A percentile compares a stretch with the other conserved stretches of the same genome.
These are phyloP conservation scores for Marchantia paleacea DNA, from an alignment of 225 moss, liverwort and hornwort species.

Conservation along the genomic window DNA sequence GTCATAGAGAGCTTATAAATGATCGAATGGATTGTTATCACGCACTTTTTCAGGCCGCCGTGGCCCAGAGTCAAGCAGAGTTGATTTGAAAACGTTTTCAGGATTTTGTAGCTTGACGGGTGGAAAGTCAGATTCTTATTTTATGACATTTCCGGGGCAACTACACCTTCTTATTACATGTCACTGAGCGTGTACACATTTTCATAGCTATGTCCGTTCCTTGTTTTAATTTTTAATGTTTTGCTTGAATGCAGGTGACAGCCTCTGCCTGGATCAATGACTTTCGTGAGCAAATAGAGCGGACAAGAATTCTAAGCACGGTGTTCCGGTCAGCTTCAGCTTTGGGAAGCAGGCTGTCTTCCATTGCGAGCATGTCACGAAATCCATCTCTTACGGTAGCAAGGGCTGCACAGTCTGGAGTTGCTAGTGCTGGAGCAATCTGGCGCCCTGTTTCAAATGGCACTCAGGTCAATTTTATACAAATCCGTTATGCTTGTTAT, in stretches of 20 bases:
- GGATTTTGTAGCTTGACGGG: too few species aligned
- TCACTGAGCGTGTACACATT: too few species aligned
- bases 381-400: constrained; percentile 63
- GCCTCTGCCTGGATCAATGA: constrained; percentile 71
- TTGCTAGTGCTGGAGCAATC: constrained; percentile 89
- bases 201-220: neutral
- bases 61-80: too few species aligned
- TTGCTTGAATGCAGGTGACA: constrained; percentile 51
- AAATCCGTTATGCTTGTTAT: too few species aligned
- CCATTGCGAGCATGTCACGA: constrained; percentile 72
- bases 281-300: constrained; percentile 97
- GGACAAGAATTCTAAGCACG: constrained; percentile 81
- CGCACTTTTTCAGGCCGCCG: too few species aligned
- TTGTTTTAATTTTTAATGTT: neutral
- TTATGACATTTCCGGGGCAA: too few species aligned
- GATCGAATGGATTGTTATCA: too few species aligned
- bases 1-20: too few species aligned
- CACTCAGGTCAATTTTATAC: constrained; percentile 59
- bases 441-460: constrained; percentile 94
- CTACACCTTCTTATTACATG: too few species aligned
- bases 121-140: too few species aligned
- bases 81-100: too few species aligned
- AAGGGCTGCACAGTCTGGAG: constrained; percentile 72
- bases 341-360: constrained; percentile 64
- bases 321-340: constrained; percentile 91